phyloP scores from a whole-genome alignment of 352 stramenopile genomes.

The Blastocystis sp. region DNA sequence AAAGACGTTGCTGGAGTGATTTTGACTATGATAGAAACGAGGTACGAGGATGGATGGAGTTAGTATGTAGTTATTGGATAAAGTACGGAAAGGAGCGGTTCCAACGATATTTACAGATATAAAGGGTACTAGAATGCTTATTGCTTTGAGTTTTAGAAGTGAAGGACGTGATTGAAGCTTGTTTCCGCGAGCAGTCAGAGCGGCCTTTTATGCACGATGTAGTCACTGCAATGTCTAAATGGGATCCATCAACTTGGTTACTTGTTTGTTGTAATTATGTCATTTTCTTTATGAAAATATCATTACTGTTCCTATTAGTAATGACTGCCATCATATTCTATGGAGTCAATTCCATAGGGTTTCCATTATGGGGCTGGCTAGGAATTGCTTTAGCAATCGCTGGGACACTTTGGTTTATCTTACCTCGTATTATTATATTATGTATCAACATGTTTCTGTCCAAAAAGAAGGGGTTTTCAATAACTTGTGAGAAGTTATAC shows the following conservation, averaged over 20 bases:
- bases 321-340: not conserved
- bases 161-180: not conserved
- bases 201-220: not conserved
- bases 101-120: not conserved
- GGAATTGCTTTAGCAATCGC: not conserved
- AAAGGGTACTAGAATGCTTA: not conserved
- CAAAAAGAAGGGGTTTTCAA: constrained; percentile 32
- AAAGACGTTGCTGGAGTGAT: constrained; percentile 8
- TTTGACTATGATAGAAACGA: not conserved
- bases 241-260: not conserved
- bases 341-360: not conserved
- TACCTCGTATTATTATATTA: not conserved
- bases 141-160: not conserved
- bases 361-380: not conserved
- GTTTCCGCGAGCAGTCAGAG: not conserved
- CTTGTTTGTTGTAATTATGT: constrained; percentile 42
- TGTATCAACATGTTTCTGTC: constrained; percentile 12
- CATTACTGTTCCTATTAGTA: not conserved
- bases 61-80: not conserved
- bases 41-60: too few species aligned
- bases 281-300: not conserved
- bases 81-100: not conserved
- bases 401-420: not conserved
- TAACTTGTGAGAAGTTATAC: constrained; percentile 25
- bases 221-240: not conserved